These are phyloP conservation scores for Cladorrhinum sp. DNA, from an alignment of 2,329 filamentous ascomycete genomes.

Conservation along the genomic window DNA sequence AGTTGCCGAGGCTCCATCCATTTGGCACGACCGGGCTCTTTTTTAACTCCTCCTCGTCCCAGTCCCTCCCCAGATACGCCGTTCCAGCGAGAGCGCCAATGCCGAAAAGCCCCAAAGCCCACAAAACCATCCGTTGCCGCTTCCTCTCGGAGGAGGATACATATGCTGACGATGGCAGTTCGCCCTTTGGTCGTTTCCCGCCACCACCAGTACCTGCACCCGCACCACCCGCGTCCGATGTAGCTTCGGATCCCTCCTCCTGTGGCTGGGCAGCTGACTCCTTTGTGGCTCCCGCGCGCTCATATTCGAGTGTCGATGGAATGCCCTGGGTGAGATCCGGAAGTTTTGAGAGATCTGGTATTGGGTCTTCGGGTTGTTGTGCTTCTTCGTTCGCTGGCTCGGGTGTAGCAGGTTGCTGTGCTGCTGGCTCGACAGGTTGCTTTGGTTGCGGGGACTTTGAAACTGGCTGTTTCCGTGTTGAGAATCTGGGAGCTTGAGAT, in stretches of 20 bases:
- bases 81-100: slow-evolving; percentile 55
- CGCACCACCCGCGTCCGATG: slow-evolving; percentile 22
- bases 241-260: slow-evolving; percentile 30
- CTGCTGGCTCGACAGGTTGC: background rate
- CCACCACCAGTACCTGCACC: slow-evolving; percentile 39
- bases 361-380: slow-evolving; percentile 33
- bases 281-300: slow-evolving; percentile 53
- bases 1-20: slow-evolving; percentile 71
- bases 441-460: slow-evolving; percentile 16
- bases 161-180: slow-evolving; percentile 76
- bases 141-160: slow-evolving; percentile 86
- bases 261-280: slow-evolving; percentile 33
- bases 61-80: slow-evolving; percentile 81
- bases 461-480: slow-evolving; percentile 14
- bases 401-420: background rate
- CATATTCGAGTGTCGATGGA: slow-evolving; percentile 81
- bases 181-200: slow-evolving; percentile 56
- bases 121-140: slow-evolving; percentile 71
- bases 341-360: slow-evolving; percentile 62
- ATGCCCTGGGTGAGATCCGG: slow-evolving; percentile 94
- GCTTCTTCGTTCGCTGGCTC: background rate
- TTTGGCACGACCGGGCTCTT: slow-evolving; percentile 70
- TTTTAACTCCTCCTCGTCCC: slow-evolving; percentile 74
- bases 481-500: slow-evolving; percentile 27
- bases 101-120: slow-evolving; percentile 63